Evolutionary conservation across 768 basidiomycete species (phyloP).

Genomic region (Russula brevipes): DNA sequence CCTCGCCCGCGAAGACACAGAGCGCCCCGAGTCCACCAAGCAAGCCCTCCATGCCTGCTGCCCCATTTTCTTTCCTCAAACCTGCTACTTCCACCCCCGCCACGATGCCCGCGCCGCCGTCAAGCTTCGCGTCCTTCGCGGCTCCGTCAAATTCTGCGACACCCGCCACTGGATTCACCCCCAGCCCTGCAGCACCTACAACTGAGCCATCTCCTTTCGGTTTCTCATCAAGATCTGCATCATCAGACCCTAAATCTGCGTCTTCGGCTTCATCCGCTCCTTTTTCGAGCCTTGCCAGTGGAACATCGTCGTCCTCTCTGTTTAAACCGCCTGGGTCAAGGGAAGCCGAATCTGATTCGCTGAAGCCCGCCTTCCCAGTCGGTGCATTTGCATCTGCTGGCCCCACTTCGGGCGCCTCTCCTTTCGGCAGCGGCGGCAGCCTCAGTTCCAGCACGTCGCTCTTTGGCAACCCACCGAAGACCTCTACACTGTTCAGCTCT

Average conservation of each 20-base stretch:
- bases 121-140: conserved; percentile 36
- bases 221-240: conserved; percentile 3
- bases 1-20: conserved; percentile 13
- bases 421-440: conserved; percentile 11
- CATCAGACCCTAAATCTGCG: conserved; percentile 11
- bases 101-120: conserved; percentile 38
- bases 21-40: not conserved
- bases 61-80: not conserved
- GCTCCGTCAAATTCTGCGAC: conserved; percentile 32
- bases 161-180: conserved; percentile 26
- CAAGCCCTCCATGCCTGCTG: conserved; percentile 1
- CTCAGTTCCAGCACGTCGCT: not conserved
- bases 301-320: not conserved
- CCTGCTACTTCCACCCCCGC: conserved; percentile 13
- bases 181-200: conserved; percentile 17
- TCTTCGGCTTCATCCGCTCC: not conserved
- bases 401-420: not conserved
- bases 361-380: conserved; percentile 22
- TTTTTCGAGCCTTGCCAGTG: not conserved
- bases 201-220: conserved; percentile 24
- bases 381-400: not conserved
- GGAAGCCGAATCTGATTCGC: not conserved
- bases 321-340: conserved; percentile 5
- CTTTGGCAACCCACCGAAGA: conserved; percentile 13
- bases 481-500: conserved; percentile 5